Base-by-base conservation (phyloP, 768 basidiomycete genomes). In the Hygrophorus pudorinus region DNA sequence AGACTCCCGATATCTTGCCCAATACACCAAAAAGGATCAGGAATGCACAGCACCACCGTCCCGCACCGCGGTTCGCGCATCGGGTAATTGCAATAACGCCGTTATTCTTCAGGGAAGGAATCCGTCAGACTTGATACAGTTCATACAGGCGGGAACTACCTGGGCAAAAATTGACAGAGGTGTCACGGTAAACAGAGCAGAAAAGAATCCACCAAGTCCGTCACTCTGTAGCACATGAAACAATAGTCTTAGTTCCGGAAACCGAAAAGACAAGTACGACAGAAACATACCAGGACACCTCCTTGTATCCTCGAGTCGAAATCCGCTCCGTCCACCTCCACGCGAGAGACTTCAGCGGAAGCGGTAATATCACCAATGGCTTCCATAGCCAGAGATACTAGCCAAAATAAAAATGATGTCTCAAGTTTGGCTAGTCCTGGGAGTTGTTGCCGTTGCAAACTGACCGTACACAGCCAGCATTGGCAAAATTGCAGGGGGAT, bases 261-360 rank as follows among this genome's bases (percentile, higher is more conserved):
- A 24, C 24, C 3, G 3, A 24, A 24, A 7, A 24, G 24, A 24
- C 7, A 10, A 10, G 9, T 35, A 74, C 75, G 5, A 38, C n/a
- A n/a, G 34, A 45, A 41, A 56, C 68, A 8, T 49, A 79, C 78
- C 53, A 89, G 65, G 28, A 91, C 68, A 16, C 88, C 89, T 8
- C 88, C 86, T 62, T 89, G 87, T 28, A 91, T 82, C 10, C 87
- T 73, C 0, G 76, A 73, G 59, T 91, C 87, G 58, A 90, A 91
- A 41, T 84, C 76, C 7, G 70, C 68, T 0, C 87, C 89, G 17
- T 76, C 72, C 21, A 91, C 84, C 7, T 69, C 62, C n/a, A 85
- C 67, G 8, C 77, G 75, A 2, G 85, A 89, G 10, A 86, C 84
- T 58, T 92, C 89, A 1, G 82, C 80, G 10, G 81, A 82, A 0